These are phyloP conservation scores for Fistulinella prunicolor DNA, from an alignment of 768 basidiomycete genomes.

Conservation along the genomic window DNA sequence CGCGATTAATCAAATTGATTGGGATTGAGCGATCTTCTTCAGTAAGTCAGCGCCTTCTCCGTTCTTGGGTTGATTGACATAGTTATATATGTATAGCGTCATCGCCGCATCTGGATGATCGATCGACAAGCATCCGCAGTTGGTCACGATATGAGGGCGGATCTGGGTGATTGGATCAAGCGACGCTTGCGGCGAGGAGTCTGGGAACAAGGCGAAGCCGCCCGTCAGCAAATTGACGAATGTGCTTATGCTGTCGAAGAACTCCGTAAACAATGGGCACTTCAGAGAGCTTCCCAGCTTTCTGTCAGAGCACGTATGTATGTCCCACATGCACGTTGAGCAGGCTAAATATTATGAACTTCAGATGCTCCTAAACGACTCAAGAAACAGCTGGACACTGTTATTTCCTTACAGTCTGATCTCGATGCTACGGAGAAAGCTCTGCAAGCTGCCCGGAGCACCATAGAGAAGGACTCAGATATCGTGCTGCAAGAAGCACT, in stretches of 20 bases:
- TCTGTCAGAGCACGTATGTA: slow-evolving; percentile 30
- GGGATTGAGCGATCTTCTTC: too few species aligned
- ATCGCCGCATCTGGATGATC: slow-evolving; percentile 31
- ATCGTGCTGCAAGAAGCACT: neutral
- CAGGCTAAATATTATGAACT: neutral
- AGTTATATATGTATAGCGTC: too few species aligned
- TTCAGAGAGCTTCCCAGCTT: slow-evolving; percentile 32
- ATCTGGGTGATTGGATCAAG: slow-evolving; percentile 35
- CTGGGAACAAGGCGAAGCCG: slow-evolving; percentile 9
- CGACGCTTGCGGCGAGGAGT: slow-evolving; percentile 20
- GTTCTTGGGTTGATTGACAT: too few species aligned
- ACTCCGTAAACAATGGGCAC: slow-evolving; percentile 32
- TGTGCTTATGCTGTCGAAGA: slow-evolving; percentile 17
- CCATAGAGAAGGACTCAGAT: slow-evolving; percentile 4
- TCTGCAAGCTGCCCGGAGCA: slow-evolving; percentile 9
- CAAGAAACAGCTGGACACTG: slow-evolving; percentile 8
- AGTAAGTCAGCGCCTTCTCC: too few species aligned
- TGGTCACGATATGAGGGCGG: slow-evolving; percentile 21
- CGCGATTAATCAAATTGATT: neutral
- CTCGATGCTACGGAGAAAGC: slow-evolving; percentile 21
- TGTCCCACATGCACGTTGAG: neutral
- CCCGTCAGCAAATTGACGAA: slow-evolving; percentile 12
- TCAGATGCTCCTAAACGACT: neutral
- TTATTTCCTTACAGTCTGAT: slow-evolving; percentile 24
- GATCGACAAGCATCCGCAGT: slow-evolving; percentile 32